Conservation (phyloP, 208 protist species). For the Leishmania turanica region DNA sequence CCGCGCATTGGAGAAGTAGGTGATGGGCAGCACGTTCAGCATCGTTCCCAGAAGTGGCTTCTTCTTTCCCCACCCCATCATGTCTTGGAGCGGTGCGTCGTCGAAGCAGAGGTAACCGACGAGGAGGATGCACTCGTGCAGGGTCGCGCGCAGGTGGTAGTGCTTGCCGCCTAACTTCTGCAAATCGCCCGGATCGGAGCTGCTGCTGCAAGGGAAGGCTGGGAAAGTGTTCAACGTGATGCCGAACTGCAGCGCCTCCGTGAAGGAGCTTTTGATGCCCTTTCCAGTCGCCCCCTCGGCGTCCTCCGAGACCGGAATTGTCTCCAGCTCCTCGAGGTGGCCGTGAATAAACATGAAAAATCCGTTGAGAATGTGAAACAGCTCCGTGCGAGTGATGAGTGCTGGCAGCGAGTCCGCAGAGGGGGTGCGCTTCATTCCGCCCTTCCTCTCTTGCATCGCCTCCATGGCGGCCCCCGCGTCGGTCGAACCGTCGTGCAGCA, state of each 20-base stretch:
- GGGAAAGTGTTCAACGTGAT: conserved; percentile 62
- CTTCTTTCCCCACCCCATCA: conserved; percentile 80
- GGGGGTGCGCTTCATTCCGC: background rate
- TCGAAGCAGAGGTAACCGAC: conserved; percentile 84
- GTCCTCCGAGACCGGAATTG: conserved; percentile 39
- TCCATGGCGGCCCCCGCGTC: conserved; percentile 13
- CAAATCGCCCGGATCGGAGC: conserved; percentile 12
- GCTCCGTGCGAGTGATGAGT: conserved; percentile 70
- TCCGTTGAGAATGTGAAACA: conserved; percentile 73
- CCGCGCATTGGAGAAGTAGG: conserved; percentile 82
- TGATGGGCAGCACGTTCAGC: conserved; percentile 65
- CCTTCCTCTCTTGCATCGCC: conserved; percentile 21
- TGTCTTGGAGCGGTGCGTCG: conserved; percentile 73
- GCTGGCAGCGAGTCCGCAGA: conserved; percentile 8
- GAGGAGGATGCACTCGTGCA: conserved; percentile 85
- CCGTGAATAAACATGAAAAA: conserved; percentile 72
- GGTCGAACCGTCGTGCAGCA: conserved; percentile 52
- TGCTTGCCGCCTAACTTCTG: conserved; percentile 25
- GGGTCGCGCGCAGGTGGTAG: conserved; percentile 63
- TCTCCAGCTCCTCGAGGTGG: conserved; percentile 63
- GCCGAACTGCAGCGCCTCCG: conserved; percentile 73
- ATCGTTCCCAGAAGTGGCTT: conserved; percentile 68
- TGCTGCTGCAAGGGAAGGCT: conserved; percentile 23
- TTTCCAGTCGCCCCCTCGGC: conserved; percentile 4
- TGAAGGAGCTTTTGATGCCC: conserved; percentile 40